Evolutionary conservation across 257 asterid genomes (phyloP).

Genomic region (Penstemon newberryi): DNA sequence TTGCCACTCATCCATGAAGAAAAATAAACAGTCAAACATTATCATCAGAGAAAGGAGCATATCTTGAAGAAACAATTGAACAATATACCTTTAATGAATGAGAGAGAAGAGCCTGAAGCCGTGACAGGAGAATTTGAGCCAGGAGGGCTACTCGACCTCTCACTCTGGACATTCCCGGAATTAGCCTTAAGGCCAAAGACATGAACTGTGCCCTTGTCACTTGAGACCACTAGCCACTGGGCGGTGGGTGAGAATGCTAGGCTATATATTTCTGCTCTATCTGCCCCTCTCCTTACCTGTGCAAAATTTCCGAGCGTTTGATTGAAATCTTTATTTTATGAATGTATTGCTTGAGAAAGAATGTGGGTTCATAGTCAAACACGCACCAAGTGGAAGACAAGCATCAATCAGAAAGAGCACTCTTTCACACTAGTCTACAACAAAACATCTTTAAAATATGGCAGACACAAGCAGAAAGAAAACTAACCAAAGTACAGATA

Average conservation of each 20-base stretch:
- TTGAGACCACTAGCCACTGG: slow-evolving; percentile 93
- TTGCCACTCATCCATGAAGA: neutral
- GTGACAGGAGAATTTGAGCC: slow-evolving; percentile 43
- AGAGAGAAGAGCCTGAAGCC: slow-evolving; percentile 66
- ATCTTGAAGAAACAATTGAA: neutral
- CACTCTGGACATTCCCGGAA: slow-evolving; percentile 54
- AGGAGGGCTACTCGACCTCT: slow-evolving; percentile 49
- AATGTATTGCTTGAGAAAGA: slow-evolving; percentile 9
- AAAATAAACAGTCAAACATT: neutral
- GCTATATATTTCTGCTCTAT: slow-evolving; percentile 90
- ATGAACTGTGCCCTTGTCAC: slow-evolving; percentile 95
- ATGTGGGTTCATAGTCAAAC: neutral
- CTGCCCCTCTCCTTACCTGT: slow-evolving; percentile 97
- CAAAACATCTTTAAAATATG: neutral
- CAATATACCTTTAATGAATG: slow-evolving; percentile 79
- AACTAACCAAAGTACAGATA: too few species aligned
- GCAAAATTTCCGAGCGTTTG: slow-evolving; percentile 20
- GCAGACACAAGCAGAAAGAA: too few species aligned
- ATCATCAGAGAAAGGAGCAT: neutral
- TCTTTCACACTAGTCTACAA: neutral
- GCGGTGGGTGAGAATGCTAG: slow-evolving; percentile 79
- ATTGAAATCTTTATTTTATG: neutral
- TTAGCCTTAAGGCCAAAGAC: slow-evolving; percentile 77
- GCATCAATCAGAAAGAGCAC: neutral
- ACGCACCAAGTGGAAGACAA: neutral